Evolutionary conservation across 441 rosid genomes (phyloP).

Genomic region (Flueggea neowawraea): DNA sequence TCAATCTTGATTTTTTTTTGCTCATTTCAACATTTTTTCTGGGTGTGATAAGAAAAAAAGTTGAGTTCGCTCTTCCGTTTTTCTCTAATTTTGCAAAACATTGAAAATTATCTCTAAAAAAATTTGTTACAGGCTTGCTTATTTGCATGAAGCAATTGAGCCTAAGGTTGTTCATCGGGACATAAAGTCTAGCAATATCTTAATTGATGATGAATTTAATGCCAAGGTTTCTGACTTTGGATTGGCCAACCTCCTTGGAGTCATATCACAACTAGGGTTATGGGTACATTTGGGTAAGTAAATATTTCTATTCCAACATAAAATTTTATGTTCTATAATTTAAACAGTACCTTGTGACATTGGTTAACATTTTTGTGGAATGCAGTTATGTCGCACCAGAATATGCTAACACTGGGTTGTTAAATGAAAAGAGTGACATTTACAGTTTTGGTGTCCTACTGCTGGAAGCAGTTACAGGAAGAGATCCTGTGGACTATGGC

Average conservation of each 20-base stretch:
- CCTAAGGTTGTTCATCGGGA: slow-evolving; percentile 96
- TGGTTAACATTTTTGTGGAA: neutral
- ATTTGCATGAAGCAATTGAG: slow-evolving; percentile 92
- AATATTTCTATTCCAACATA: neutral
- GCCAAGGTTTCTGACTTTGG: slow-evolving; percentile 96
- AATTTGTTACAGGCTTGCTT: slow-evolving; percentile 63
- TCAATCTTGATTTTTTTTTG: too few relatives aligned
- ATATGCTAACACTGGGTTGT: slow-evolving; percentile 92
- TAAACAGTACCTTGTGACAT: too few relatives aligned
- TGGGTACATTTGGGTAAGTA: slow-evolving; percentile 96
- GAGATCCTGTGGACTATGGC: slow-evolving; percentile 97
- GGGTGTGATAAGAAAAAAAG: too few relatives aligned
- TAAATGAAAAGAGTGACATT: slow-evolving; percentile 94
- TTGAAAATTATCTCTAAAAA: neutral
- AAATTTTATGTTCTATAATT: too few relatives aligned
- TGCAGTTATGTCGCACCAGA: slow-evolving; percentile 96
- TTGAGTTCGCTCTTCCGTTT: too few relatives aligned
- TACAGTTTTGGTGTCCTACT: slow-evolving; percentile 95
- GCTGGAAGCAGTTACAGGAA: slow-evolving; percentile 89
- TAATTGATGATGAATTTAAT: slow-evolving; percentile 81
- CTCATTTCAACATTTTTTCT: too few relatives aligned
- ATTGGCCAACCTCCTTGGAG: slow-evolving; percentile 89
- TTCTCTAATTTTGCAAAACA: too few relatives aligned
- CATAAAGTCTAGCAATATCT: slow-evolving; percentile 92
- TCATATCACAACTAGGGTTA: slow-evolving; percentile 92